These are phyloP conservation scores for Macadamia integrifolia DNA, from an alignment of 164 flowering plant genomes.

Conservation along the genomic window DNA sequence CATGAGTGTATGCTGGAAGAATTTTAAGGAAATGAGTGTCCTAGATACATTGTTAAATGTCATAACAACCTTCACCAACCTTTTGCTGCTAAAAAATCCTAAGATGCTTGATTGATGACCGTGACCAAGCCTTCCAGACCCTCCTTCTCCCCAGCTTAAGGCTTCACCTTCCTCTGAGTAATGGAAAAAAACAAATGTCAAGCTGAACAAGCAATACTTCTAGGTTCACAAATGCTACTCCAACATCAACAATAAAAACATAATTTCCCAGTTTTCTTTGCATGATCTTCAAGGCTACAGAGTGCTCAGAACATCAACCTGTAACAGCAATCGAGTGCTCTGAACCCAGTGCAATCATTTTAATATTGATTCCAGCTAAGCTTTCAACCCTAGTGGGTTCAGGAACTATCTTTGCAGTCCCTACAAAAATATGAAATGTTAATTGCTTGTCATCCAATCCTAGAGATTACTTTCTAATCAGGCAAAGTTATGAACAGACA, in stretches of 20 bases:
- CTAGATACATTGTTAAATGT: not conserved
- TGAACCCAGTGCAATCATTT: slow-evolving; percentile 64
- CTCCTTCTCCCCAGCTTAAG: slow-evolving; percentile 93
- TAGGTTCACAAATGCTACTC: not conserved
- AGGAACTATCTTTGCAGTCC: slow-evolving; percentile 45
- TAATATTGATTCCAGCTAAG: slow-evolving; percentile 55
- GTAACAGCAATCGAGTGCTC: slow-evolving; percentile 91
- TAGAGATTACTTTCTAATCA: not conserved
- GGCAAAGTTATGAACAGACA: not conserved
- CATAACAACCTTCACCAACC: slow-evolving; percentile 34
- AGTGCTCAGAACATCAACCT: slow-evolving; percentile 37
- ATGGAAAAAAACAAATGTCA: not conserved
- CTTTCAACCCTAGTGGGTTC: slow-evolving; percentile 61
- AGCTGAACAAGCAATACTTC: not conserved
- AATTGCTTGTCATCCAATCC: not conserved
- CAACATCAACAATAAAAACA: not conserved
- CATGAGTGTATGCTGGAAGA: too few relatives aligned
- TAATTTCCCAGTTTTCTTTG: too few relatives aligned
- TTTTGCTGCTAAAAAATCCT: slow-evolving; percentile 56
- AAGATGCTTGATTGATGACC: slow-evolving; percentile 59
- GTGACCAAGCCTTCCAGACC: slow-evolving; percentile 93
- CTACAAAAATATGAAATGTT: slow-evolving; percentile 35
- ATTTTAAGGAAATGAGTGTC: not conserved
- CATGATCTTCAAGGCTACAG: not conserved
- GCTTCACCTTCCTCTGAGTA: slow-evolving; percentile 61